Evolutionary conservation across 75 land plant genomes (phyloP).

Genomic region (Adiantum capillusveneris): DNA sequence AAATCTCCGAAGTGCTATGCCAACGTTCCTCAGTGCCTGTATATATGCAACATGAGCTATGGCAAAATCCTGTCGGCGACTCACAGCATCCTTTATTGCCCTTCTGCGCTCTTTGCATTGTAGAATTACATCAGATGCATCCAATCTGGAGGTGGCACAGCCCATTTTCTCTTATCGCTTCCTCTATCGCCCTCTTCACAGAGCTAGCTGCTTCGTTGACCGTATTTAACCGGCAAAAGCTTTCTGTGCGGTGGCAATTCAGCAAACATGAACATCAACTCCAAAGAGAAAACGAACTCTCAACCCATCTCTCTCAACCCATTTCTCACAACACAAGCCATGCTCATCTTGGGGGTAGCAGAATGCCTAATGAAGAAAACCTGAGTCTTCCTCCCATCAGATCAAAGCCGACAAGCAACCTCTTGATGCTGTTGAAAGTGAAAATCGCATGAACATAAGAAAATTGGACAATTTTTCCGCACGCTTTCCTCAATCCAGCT

Average conservation of each 20-base stretch:
- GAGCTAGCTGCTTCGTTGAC: no score
- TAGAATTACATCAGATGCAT: conserved; percentile 51
- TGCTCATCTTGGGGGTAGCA: not conserved
- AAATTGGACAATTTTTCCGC: no score
- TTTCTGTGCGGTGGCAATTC: no score
- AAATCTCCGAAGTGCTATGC: conserved; percentile 47
- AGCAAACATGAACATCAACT: no score
- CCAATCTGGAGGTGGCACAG: conserved; percentile 45
- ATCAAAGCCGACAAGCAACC: no score
- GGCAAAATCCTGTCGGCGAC: conserved; percentile 55
- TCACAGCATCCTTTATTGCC: conserved; percentile 51
- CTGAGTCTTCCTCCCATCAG: not conserved
- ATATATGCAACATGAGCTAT: conserved; percentile 63
- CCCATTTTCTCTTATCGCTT: conserved; percentile 38
- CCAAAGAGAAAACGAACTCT: no score
- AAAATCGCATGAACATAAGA: no score
- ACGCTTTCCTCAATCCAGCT: no score
- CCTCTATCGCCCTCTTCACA: not conserved
- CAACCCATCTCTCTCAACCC: not conserved
- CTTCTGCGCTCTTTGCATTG: conserved; percentile 59
- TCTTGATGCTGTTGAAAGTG: no score
- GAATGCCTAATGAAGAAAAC: conserved; percentile 1
- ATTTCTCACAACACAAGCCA: not conserved
- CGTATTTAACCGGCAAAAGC: no score
- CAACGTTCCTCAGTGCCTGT: conserved; percentile 45